Conservation (phyloP, 2,329 filamentous ascomycete species). For the Parascedosporium putredinis region DNA sequence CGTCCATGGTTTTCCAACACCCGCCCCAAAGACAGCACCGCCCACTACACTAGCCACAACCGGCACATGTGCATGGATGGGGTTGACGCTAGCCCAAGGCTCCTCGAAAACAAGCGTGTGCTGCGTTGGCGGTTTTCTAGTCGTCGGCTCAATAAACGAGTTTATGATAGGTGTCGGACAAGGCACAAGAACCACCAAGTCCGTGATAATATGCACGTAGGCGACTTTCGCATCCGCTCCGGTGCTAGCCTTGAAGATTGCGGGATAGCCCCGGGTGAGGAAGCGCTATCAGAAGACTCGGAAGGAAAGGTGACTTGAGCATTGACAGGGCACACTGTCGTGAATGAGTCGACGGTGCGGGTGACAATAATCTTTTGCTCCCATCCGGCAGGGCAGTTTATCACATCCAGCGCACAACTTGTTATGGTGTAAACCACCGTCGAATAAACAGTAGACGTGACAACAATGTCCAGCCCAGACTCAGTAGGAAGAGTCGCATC, state of each 20-base stretch:
- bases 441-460: constrained; percentile 15
- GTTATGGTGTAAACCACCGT: constrained; percentile 23
- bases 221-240: background rate
- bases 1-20: too few relatives aligned
- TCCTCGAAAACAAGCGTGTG: background rate
- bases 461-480: too few relatives aligned
- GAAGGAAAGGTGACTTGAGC: constrained; percentile 9
- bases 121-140: background rate
- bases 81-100: background rate
- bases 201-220: background rate
- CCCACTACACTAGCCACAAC: background rate
- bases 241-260: background rate
- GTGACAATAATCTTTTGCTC: constrained; percentile 22
- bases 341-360: background rate
- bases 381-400: constrained; percentile 29
- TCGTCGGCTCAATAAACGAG: constrained; percentile 6
- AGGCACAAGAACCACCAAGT: background rate
- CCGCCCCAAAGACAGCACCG: background rate
- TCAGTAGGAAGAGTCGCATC: constrained; percentile 2
- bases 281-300: background rate
- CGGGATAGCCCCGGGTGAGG: background rate
- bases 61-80: background rate
- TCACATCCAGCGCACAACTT: constrained; percentile 23
- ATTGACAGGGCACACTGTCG: constrained; percentile 3
- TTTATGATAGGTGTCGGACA: constrained; percentile 9